Percentiles rank a stretch among this genome's conserved stretches.
phyloP scores from a whole-genome alignment of 306 rosid genomes.

The Pyrus bretschneideri region DNA sequence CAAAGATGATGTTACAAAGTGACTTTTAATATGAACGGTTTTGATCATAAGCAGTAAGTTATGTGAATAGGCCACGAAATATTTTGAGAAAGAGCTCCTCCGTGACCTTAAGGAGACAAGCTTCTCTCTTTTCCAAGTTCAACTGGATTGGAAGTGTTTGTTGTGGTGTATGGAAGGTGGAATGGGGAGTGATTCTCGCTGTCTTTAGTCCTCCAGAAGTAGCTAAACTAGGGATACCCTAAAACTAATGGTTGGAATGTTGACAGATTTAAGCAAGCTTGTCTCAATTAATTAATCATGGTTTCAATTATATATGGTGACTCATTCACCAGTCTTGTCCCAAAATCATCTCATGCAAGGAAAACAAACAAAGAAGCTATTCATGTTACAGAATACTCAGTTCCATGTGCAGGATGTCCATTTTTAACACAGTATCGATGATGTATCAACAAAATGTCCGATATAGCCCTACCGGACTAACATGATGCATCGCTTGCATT shows the following conservation, averaged over 20 bases:
- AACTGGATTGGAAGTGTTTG: neutral
- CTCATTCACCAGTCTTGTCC: conserved; percentile 6
- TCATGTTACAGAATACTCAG: neutral
- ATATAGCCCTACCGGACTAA: no score
- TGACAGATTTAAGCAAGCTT: conserved; percentile 25
- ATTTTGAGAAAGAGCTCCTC: no score
- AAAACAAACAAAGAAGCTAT: neutral
- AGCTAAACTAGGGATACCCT: conserved; percentile 56
- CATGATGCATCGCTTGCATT: no score
- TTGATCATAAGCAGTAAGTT: no score
- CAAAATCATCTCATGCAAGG: neutral
- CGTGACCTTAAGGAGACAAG: no score
- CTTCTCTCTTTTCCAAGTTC: no score
- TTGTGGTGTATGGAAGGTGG: conserved; percentile 2
- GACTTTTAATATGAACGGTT: no score
- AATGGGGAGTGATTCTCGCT: conserved; percentile 6
- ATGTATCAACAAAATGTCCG: no score
- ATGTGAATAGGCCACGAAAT: no score
- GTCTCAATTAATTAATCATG: conserved; percentile 18
- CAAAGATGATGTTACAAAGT: no score
- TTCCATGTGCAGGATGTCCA: neutral
- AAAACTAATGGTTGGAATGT: conserved; percentile 9
- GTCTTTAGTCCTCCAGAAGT: conserved; percentile 30
- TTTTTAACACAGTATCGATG: no score
- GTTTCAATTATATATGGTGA: conserved; percentile 26